Evolutionary conservation across 306 rosid species (phyloP), one percentile per base, ranked within the genome.

Genomic region (Acacia melanoxylon): DNA sequence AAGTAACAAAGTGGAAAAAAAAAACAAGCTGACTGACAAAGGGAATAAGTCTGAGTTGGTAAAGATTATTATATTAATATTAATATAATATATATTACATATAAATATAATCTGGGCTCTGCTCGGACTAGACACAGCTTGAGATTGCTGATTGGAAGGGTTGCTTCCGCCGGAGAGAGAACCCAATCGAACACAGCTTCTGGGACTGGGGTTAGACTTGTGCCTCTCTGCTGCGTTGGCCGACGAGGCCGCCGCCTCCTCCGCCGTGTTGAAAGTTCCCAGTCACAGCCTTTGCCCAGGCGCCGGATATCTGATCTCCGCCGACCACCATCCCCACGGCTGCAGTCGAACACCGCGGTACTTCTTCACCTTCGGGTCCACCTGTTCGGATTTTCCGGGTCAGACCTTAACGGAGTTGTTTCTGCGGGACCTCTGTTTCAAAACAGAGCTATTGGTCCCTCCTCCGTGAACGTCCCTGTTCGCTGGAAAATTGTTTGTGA

Each of bases 121-220:
- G 62, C 88, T 89, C 10, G 92, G 88, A 37, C 78, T 77, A 0
- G 86, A 76, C 11, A 70, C 54, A 0, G 89, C 73, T 29, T 87
- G 90, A 68, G 90, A 58, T 73, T 68, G 72, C 27, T 76, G 85
- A 20, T 76, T 95, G 2, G 97, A 83, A 6, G 97, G 92, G 71
- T 93, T 93, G 89, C 95, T 91, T 2, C 89, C 83, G 9, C 91
- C 82, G 20, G 98, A 88, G 65, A 95, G 84, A 82, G 93, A 95
- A 45, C 91, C 82, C 81, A 93, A 82, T 5, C 98, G 75, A 51
- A 81, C 83, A 48, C 97, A 87, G 89, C 90, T 92, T 85, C 91
- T 89, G 7, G 97, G 92, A 76, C 96, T 93, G 0, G 94, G 92
- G 49, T 84, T 90, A 0, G 85, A 24, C 91, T 89, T 0, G 74